Conservation (phyloP, 306 rosid species). For the Pueraria montana region DNA sequence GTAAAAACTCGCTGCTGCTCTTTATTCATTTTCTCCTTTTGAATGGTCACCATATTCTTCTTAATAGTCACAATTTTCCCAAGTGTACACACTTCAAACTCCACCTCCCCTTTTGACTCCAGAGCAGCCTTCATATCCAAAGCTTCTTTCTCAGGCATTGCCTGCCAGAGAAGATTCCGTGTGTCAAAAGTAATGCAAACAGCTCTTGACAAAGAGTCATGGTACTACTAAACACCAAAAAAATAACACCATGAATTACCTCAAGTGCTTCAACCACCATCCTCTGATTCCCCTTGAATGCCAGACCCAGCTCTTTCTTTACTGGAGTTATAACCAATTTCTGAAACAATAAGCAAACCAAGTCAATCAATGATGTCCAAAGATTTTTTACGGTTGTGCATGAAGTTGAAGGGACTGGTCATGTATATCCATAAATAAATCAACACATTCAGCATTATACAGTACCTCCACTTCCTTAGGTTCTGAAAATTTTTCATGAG, state of each 20-base stretch:
- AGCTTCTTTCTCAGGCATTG: constrained; percentile 91
- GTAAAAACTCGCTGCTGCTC: constrained; percentile 95
- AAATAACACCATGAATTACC: constrained; percentile 59
- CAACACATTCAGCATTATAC: background rate
- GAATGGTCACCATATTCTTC: constrained; percentile 81
- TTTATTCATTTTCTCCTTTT: constrained; percentile 84
- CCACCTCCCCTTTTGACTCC: constrained; percentile 79
- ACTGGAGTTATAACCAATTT: constrained; percentile 83
- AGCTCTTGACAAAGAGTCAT: background rate
- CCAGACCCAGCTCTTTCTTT: constrained; percentile 86
- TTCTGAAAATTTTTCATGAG: constrained; percentile 81
- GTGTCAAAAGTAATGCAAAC: constrained; percentile 31
- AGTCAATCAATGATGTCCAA: constrained; percentile 45
- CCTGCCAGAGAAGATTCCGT: constrained; percentile 55
- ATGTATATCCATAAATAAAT: constrained; percentile 36
- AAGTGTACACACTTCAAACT: constrained; percentile 80
- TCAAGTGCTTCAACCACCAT: constrained; percentile 91
- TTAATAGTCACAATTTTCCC: constrained; percentile 68
- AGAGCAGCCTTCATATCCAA: constrained; percentile 78
- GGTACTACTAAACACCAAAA: background rate
- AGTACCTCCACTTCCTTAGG: constrained; percentile 98
- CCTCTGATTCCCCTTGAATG: constrained; percentile 88
- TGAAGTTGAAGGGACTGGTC: constrained; percentile 17
- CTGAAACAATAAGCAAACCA: constrained; percentile 59
- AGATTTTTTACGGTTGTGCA: background rate